Percentiles rank a stretch among this genome's conserved stretches.
Evolutionary conservation across 176 grass and related monocot species (phyloP).

Genomic region (Saccharum spontaneum): DNA sequence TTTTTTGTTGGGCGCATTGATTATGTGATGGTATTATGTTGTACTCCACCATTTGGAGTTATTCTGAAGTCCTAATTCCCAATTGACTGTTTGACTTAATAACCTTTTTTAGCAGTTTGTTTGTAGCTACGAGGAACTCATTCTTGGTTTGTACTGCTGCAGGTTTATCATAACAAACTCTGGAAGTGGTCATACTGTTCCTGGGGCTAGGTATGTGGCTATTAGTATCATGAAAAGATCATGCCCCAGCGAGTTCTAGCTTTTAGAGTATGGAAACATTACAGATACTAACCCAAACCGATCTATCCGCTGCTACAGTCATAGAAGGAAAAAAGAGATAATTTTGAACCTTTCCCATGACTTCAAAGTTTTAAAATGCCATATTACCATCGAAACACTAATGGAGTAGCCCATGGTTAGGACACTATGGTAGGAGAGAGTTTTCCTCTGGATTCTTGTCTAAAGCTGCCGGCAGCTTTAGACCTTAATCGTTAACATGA

Average conservation of each 20-base stretch:
- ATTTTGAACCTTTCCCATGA: not conserved
- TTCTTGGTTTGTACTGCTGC: constrained; percentile 31
- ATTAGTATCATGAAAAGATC: not conserved
- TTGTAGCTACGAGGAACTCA: not conserved
- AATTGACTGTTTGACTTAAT: not conserved
- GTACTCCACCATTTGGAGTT: not conserved
- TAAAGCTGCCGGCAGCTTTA: not conserved
- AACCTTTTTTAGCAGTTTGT: not conserved
- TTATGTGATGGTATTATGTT: constrained; percentile 31
- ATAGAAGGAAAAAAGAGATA: not conserved
- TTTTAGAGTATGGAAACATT: not conserved
- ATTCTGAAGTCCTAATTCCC: not conserved
- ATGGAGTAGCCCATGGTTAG: not conserved
- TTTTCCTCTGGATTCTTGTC: not conserved
- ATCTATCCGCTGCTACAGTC: not conserved
- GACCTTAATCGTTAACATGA: not conserved
- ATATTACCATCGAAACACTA: not conserved
- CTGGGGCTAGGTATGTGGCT: constrained; percentile 65
- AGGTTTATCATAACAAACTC: constrained; percentile 98
- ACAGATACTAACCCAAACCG: not conserved
- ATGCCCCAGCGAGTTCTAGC: not conserved
- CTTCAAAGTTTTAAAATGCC: not conserved
- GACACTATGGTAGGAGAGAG: not conserved
- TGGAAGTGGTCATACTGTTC: constrained; percentile 73
- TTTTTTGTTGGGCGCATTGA: constrained; percentile 8